A percentile compares a stretch with the other conserved stretches of the same genome.
Evolutionary conservation across 2,329 filamentous ascomycete species (phyloP).

Genomic region (Aspergillus aculeatinus): DNA sequence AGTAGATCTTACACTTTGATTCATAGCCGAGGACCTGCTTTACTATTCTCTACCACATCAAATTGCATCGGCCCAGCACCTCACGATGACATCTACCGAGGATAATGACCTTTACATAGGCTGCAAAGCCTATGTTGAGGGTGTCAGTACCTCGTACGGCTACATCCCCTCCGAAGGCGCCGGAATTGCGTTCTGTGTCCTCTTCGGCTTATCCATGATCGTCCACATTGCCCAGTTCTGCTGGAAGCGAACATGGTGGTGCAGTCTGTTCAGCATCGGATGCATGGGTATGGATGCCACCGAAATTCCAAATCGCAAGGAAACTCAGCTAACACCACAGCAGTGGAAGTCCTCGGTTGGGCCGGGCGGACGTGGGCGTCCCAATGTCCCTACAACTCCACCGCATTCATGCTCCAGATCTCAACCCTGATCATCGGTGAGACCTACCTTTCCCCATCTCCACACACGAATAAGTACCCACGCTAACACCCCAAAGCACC

Average conservation of each 20-base stretch:
- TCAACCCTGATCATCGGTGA: neutral
- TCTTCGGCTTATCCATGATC: neutral
- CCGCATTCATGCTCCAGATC: constrained; percentile 1
- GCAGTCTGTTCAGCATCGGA: neutral
- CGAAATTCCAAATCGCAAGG: neutral
- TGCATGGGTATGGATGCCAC: neutral
- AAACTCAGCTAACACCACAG: neutral
- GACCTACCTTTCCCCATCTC: neutral
- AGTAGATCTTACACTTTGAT: too few relatives aligned
- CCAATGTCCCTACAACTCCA: neutral
- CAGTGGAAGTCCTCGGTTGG: constrained; percentile 1
- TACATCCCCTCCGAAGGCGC: neutral
- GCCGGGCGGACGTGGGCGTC: neutral
- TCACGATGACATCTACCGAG: neutral
- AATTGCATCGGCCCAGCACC: neutral
- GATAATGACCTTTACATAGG: neutral
- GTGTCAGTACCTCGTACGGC: neutral
- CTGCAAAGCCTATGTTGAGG: neutral
- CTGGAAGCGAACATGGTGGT: constrained; percentile 2
- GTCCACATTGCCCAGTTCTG: neutral
- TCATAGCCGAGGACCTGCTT: too few relatives aligned
- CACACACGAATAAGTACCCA: neutral
- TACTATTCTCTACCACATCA: neutral
- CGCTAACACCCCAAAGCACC: neutral
- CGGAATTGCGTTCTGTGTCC: neutral